Percentiles rank a stretch among this genome's conserved stretches.
Evolutionary conservation across 2,329 filamentous ascomycete genomes (phyloP).

Genomic region (Cytospora paraplurivora): DNA sequence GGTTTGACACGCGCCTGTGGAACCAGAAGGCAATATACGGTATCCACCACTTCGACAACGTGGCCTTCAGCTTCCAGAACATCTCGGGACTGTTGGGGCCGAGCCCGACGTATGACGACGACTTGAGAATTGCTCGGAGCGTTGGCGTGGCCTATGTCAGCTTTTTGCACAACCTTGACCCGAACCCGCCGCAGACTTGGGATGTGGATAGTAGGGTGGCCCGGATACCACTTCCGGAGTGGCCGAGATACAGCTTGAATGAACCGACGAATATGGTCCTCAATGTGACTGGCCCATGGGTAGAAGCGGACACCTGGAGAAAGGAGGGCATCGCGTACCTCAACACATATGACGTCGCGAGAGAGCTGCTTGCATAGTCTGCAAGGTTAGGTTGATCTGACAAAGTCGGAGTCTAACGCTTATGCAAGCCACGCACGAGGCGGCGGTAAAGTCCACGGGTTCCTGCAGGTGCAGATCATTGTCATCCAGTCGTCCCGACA

Average conservation of each 20-base stretch:
- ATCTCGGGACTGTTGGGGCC: constrained; percentile 50
- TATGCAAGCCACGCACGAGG: too few species aligned
- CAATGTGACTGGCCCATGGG: constrained; percentile 43
- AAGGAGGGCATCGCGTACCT: constrained; percentile 49
- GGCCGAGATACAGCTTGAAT: constrained; percentile 44
- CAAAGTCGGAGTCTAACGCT: not conserved
- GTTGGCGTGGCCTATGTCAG: constrained; percentile 47
- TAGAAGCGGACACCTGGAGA: constrained; percentile 51
- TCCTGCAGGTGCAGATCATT: not conserved
- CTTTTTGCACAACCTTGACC: constrained; percentile 47
- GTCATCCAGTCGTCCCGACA: constrained; percentile 1
- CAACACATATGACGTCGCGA: constrained; percentile 42
- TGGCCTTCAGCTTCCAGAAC: constrained; percentile 54
- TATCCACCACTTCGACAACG: constrained; percentile 51
- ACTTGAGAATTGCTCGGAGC: constrained; percentile 38
- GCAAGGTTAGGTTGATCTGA: not conserved
- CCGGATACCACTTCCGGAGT: constrained; percentile 39
- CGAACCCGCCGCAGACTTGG: constrained; percentile 38
- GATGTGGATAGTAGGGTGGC: constrained; percentile 31
- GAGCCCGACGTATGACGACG: constrained; percentile 45
- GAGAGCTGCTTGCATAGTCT: constrained; percentile 39
- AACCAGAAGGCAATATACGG: constrained; percentile 44
- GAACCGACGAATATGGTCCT: constrained; percentile 49
- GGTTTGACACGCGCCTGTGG: constrained; percentile 51
- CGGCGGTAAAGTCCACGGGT: not conserved